Base-by-base conservation (phyloP, 331 rosid genomes). In the Erythrophleum ivorense region DNA sequence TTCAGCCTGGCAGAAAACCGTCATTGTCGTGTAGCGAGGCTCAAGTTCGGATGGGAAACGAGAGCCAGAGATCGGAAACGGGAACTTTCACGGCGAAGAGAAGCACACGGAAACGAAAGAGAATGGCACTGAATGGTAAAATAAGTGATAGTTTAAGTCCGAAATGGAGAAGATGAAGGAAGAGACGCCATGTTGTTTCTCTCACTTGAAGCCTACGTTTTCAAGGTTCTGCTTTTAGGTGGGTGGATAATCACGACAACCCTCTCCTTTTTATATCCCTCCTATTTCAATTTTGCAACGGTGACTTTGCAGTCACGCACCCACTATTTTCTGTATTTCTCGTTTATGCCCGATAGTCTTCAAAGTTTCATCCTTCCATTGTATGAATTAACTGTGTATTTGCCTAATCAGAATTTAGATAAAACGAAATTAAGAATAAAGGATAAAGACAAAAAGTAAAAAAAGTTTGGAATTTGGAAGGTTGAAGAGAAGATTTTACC, bases 181-280 rank as follows among this genome's bases (percentile, higher is more conserved):
- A 59, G 40, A 59, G 79, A 84, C 38, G 55, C 79, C 76, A 6
- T 31, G 5, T 2, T 57, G 63, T 87, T 87, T 73, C 86, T n/a
- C 78, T 84, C 88, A 84, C 88, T 87, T 81, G 53, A 84, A 87
- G 77, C 16, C 72, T 79, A 84, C 90, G 84, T 24, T 41, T 81
- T 68, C 86, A 70, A 38, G 65, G 40, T 19, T 75, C 55, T 3
- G 38, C 54, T n/a, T n/a, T 12, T 21, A 0, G 71, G 46, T 58
- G 11, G 82, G 59, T 36, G 45, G 18, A 78, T 86, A 78, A 86
- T 84, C 77, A 80, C 89, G 49, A 68, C 75, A 60, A 68, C 82
- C 43, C 79, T 76, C 84, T 67, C 58, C 1, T 18, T 60, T 45
- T 66, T 66, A 14, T 48, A 57, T 57, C 72, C 54, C 52, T 21